phyloP scores from a whole-genome alignment of 2,329 filamentous ascomycete genomes.

The Blumeria hordei region DNA sequence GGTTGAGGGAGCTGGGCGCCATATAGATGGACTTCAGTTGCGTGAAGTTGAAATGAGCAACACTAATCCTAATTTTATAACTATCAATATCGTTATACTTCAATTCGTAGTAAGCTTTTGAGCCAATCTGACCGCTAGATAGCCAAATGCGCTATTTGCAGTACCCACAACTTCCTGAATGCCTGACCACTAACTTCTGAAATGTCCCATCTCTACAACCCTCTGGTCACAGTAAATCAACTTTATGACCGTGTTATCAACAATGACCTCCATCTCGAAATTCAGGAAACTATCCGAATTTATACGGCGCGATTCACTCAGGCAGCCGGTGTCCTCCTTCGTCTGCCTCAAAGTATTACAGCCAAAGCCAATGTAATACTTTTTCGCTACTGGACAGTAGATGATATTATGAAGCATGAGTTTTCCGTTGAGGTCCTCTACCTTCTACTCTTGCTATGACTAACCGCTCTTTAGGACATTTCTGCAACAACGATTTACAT shows the following conservation, averaged over 20 bases:
- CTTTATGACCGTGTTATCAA: conserved; percentile 31
- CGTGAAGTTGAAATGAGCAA: no score
- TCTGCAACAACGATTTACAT: conserved; percentile 67
- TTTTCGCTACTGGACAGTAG: conserved; percentile 49
- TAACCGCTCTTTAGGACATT: conserved; percentile 31
- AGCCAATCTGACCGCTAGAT: no score
- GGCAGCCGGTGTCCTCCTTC: conserved; percentile 55
- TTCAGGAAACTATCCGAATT: conserved; percentile 49
- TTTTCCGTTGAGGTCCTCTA: conserved; percentile 17
- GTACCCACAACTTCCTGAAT: no score
- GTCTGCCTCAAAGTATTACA: conserved; percentile 64
- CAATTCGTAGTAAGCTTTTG: no score
- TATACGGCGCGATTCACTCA: conserved; percentile 52
- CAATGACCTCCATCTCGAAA: conserved; percentile 35
- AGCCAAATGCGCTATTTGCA: no score
- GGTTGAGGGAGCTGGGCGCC: conserved; percentile 89
- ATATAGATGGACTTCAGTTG: conserved; percentile 6
- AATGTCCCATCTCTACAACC: conserved; percentile 43
- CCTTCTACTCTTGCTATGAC: conserved; percentile 6
- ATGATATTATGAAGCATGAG: conserved; percentile 29
- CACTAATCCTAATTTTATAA: no score
- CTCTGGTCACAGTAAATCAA: conserved; percentile 48
- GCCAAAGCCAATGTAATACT: conserved; percentile 67
- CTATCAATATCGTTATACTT: no score
- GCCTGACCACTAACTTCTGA: not conserved